Evolutionary conservation across 306 rosid genomes (phyloP), one percentile per base, ranked within the genome.

Genomic region (Canavalia gladiata): DNA sequence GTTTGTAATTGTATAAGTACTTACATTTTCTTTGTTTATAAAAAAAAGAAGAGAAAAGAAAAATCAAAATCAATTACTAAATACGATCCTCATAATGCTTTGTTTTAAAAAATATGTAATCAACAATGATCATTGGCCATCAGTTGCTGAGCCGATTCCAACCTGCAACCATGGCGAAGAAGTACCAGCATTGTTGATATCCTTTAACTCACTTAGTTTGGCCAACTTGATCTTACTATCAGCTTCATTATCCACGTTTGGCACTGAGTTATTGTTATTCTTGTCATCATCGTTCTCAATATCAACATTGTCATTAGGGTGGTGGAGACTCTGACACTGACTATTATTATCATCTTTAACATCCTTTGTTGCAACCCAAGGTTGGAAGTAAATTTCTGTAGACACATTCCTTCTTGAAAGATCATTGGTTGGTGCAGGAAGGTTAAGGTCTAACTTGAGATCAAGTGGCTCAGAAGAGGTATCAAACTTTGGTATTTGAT

Each of bases 91-190:
- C 34, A 60, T 3, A 84, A 34, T 70, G 75, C 72, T 46, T 79
- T 76, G 66, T 60, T 8, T 18, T 33, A 72, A 58, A 82, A n/a
- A 7, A 43, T 56, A 45, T 8, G 49, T 64, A 11, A 62, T 88
- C 18, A 47, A 42, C 72, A 87, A 8, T 89, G 86, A 74, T 88
- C 90, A 79, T 86, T 81, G 35, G 84, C 89, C 25, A 75, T 91
- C 91, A 50, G 89, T 85, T 30, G 93, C 83, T 83, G 98, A 87
- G 85, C 96, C 92, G 37, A 95, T 89, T 75, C 98, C 99, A 57
- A 95, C 93, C 79, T 95, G 98, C 88, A 95, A 85, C 99, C 99
- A 95, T 52, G 93, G 90, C 4, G 97, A 90, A 71, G 94, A 89
- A 81, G 84, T 89, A 55, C 92, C 94, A 86, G 86, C 87, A 49